Evolutionary conservation across 1,284 basidiomycete species (phyloP), one percentile per base, ranked within the genome.

Genomic region (Ceratobasidium theobromae): DNA sequence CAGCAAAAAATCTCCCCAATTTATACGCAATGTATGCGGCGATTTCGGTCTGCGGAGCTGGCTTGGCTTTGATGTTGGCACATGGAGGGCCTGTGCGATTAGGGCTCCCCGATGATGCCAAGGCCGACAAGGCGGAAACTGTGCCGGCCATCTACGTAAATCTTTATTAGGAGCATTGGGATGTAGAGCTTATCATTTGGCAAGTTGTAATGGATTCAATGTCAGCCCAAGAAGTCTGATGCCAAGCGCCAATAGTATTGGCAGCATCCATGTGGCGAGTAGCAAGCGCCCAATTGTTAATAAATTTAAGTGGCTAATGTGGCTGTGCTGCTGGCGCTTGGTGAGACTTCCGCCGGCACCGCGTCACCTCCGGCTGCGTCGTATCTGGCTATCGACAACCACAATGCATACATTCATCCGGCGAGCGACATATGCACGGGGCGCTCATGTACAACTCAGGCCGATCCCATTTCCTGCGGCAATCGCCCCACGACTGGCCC

Each of bases 371-470:
- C 8, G 30, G 43, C 57, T 18, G 33, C 43, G 27, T 38, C 57
- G 35, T 62, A 51, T 32, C 32, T 23, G 32, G 43, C 18, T 35
- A 30, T 21, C 28, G 32, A 25, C 43, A 23, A 28, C n/a, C 46
- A 51, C 21, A 16, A 62, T 62, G 57, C 57, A 62, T 41, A 62
- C 57, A 12, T 51, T 62, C 33, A 46, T 33, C 27, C 57, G 57
- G 4, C 28, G 57, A 51, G 57, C 57, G 27, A 46, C 35, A 14
- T 46, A 32, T 48, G 33, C 57, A 14, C 21, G 46, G 6, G 45
- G 46, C 18, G 30, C 41, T 21, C 32, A 30, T 38, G 45, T 51
- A 8, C 46, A 38, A 9, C 32, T 62, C 6, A 45, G 57, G 9
- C 57, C 46, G 25, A 18, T 62, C n/a, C 57, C 41, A 45, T 21